A percentile compares a stretch with the other conserved stretches of the same genome.
Conservation (phyloP, 1,284 basidiomycete genomes). For the Puccinia horiana region DNA sequence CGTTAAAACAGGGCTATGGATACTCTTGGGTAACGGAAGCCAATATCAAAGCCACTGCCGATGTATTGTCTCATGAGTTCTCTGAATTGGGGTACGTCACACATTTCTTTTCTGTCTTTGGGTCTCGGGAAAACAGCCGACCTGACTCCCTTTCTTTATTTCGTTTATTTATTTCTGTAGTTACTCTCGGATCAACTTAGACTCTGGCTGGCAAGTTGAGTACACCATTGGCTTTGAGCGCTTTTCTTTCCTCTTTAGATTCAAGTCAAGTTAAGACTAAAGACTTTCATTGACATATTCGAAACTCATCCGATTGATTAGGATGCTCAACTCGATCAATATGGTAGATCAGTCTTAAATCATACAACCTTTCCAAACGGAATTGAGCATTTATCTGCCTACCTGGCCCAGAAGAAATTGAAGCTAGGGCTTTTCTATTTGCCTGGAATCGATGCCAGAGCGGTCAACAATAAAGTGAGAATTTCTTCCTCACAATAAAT, state of each 20-base stretch:
- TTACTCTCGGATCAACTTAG: conserved; percentile 39
- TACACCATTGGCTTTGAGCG: neutral
- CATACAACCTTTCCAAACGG: conserved; percentile 29
- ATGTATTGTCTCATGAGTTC: conserved; percentile 30
- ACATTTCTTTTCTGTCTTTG: neutral
- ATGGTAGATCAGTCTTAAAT: conserved; percentile 15
- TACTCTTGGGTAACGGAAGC: conserved; percentile 38
- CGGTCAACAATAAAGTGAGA: conserved; percentile 24
- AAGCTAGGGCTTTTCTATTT: conserved; percentile 41
- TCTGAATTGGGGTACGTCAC: conserved; percentile 1
- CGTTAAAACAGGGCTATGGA: conserved; percentile 29
- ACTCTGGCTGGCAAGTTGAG: conserved; percentile 49
- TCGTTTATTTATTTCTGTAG: neutral
- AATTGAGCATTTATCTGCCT: neutral
- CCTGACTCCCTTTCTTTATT: neutral
- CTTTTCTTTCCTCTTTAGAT: no score
- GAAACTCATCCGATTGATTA: neutral
- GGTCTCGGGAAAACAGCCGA: neutral
- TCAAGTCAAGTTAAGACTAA: no score
- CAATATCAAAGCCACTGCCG: conserved; percentile 35
- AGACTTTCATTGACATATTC: neutral
- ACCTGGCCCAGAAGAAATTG: conserved; percentile 18
- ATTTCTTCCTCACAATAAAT: neutral
- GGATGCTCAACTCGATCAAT: conserved; percentile 29
- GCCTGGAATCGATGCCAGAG: conserved; percentile 34